These are phyloP conservation scores for Rhizomucor miehei DNA, from an alignment of 371 early-diverging fungal genomes.

Conservation along the genomic window DNA sequence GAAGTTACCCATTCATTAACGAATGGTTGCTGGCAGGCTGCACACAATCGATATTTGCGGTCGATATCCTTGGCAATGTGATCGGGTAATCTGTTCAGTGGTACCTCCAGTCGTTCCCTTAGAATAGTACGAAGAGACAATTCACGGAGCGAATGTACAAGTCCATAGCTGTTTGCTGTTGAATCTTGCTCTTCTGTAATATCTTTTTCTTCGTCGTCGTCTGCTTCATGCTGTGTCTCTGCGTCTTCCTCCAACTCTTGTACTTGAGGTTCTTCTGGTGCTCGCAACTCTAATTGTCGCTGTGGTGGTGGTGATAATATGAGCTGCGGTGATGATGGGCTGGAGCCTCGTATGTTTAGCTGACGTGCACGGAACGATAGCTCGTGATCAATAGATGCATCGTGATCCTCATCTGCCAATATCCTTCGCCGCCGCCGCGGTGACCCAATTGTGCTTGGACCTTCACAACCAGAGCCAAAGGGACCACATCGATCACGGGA, in stretches of 20 bases:
- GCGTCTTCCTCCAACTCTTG: neutral
- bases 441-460: neutral
- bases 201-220: neutral
- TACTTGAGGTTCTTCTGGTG: neutral
- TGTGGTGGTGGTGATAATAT: conserved; percentile 5
- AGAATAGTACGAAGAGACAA: conserved; percentile 31
- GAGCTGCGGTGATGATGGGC: conserved; percentile 19
- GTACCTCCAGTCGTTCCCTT: conserved; percentile 16
- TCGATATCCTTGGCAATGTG: conserved; percentile 44
- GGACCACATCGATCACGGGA: conserved; percentile 35
- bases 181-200: no score
- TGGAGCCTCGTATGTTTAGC: conserved; percentile 36
- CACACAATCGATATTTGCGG: conserved; percentile 41
- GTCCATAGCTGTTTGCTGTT: neutral
- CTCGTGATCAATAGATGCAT: conserved; percentile 43
- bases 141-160: conserved; percentile 32
- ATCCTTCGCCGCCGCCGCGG: neutral
- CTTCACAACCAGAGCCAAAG: conserved; percentile 34
- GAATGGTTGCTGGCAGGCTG: conserved; percentile 48
- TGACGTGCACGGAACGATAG: conserved; percentile 41
- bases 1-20: conserved; percentile 65
- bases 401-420: conserved; percentile 30
- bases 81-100: conserved; percentile 28
- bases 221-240: neutral
- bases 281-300: neutral